Base-by-base conservation (phyloP, 2,329 filamentous ascomycete species). In the Eurotiales sp. region DNA sequence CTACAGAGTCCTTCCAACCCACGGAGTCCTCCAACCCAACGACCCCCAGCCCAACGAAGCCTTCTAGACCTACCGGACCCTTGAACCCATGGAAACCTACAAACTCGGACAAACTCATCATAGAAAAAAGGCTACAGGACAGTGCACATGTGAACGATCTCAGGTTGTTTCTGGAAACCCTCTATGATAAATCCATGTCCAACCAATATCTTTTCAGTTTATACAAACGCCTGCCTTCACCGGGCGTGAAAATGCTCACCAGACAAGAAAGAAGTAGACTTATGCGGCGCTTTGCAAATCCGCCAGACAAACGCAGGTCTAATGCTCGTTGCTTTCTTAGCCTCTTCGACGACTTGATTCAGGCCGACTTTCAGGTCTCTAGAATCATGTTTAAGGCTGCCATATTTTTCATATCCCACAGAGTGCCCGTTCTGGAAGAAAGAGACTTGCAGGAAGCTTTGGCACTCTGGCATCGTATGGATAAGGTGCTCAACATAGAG, bases 401-500 rank as follows among this genome's bases (percentile, higher is more conserved):
- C 32, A 82, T 96, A 46, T 80, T 86, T 17, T 87, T 95, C 61
- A 87, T 88, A 8, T 85, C 86, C 32, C 84, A 86, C 51, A 90
- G 87, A 59, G 82, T 86, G 56, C 75, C 80, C 8, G 74, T 63
- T 10, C 75, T 84, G 34, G 77, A 81, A 41, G 75, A 79, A 40
- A 62, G 78, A 36, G 79, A 90, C 65, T 69, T 88, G 39, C 75
- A 88, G 67, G 79, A 82, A 4, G 85, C 88, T 0, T 75, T 99
- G 41, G 80, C 83, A 43, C 70, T 95, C 21, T 99, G 92, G 91
- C 84, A 82, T 57, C 84, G 93, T 61, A 97, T 97, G 90, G 93
- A 99, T 68, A 77, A 81, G 42, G 73, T 82, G 4, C 84, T 84
- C 2, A 79, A 81, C 1, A 68, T 90, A 12, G 72, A 73, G 58